phyloP scores from a whole-genome alignment of 164 flowering plant species.

The Nelumbo lutea region DNA sequence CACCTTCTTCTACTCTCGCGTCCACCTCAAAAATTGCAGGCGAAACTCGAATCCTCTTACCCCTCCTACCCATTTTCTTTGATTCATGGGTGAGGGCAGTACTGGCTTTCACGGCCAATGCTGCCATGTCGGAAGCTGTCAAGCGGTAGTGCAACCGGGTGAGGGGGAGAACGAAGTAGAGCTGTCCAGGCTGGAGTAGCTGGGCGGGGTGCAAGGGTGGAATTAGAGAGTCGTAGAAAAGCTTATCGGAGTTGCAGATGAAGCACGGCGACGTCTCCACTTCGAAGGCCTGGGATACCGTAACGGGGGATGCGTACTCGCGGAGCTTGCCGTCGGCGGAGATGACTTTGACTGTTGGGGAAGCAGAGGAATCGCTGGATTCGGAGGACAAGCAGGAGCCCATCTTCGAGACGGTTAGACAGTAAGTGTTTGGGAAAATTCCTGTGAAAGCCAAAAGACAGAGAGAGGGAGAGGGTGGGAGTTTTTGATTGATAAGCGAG shows the following conservation, averaged over 20 bases:
- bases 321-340: conserved; percentile 31
- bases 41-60: conserved; percentile 6
- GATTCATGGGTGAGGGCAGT: conserved; percentile 15
- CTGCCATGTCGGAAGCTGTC: conserved; percentile 58
- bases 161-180: conserved; percentile 48
- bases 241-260: conserved; percentile 45
- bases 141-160: conserved; percentile 31
- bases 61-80: conserved; percentile 7
- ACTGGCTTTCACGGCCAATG: conserved; percentile 60
- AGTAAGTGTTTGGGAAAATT: not conserved
- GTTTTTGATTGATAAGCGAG: no score
- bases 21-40: conserved; percentile 1
- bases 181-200: conserved; percentile 32
- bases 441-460: not conserved
- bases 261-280: conserved; percentile 14
- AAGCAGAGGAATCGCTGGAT: not conserved
- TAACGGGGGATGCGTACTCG: conserved; percentile 26
- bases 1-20: not conserved
- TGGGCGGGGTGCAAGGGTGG: conserved; percentile 31
- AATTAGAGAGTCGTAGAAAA: conserved; percentile 42
- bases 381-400: conserved; percentile 24
- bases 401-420: conserved; percentile 4
- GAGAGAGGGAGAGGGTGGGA: not conserved
- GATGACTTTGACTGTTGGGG: conserved; percentile 26
- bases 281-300: conserved; percentile 35